Percentiles rank a stretch among this genome's conserved stretches.
Conservation (phyloP, 2,329 filamentous ascomycete species). For the Hypomyces rosellus region DNA sequence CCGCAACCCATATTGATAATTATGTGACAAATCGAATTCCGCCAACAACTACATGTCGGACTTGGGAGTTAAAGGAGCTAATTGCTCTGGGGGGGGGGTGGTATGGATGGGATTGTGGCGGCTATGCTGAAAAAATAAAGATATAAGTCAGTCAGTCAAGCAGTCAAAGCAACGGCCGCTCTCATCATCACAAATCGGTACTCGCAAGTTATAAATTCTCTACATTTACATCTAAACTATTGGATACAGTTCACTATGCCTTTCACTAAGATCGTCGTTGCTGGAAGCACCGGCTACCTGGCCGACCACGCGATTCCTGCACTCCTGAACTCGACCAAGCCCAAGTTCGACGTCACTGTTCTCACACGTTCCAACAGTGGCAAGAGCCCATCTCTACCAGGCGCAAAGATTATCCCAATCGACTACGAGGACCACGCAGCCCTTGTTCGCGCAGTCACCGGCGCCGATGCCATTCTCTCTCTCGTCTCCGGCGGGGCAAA, state of each 20-base stretch:
- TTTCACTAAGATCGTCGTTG: slow-evolving; percentile 10
- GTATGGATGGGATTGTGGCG: too few species aligned
- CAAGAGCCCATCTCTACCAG: background rate
- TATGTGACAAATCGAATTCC: too few species aligned
- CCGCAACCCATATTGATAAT: too few species aligned
- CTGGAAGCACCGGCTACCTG: slow-evolving; percentile 5
- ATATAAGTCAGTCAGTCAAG: too few species aligned
- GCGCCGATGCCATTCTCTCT: slow-evolving; percentile 7
- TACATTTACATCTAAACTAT: too few species aligned
- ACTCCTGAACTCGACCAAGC: slow-evolving; percentile 7
- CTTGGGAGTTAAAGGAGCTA: too few species aligned
- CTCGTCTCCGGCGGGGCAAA: background rate
- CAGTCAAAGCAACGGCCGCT: slow-evolving; percentile 4
- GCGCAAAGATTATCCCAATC: too few species aligned
- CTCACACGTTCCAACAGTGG: slow-evolving; percentile 4
- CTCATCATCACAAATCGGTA: background rate
- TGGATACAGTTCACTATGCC: slow-evolving; percentile 1
- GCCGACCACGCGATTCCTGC: slow-evolving; percentile 4
- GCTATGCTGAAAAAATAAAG: too few species aligned
- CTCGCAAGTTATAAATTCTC: too few species aligned
- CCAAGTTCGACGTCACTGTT: slow-evolving; percentile 9
- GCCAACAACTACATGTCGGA: too few species aligned
- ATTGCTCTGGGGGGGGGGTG: too few species aligned
- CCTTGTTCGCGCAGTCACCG: slow-evolving; percentile 2
- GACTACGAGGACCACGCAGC: background rate